These are phyloP conservation scores for Lasiosphaeria miniovina DNA, from an alignment of 495 filamentous ascomycete genomes.

Conservation along the genomic window DNA sequence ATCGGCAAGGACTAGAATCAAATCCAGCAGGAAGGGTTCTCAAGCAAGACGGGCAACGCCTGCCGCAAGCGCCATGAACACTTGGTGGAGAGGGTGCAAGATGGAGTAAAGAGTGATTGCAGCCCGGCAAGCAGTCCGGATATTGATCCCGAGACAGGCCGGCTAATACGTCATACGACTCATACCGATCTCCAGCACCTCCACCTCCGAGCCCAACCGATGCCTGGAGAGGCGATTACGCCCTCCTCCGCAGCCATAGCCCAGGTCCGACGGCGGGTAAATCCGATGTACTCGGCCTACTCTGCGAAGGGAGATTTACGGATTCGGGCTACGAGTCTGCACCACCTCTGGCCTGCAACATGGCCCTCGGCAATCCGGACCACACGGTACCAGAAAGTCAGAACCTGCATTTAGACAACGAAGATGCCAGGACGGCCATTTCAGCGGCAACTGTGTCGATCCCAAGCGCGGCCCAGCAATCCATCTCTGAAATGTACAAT, in stretches of 20 bases:
- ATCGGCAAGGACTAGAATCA: conserved; percentile 65
- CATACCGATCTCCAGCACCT: too few relatives aligned
- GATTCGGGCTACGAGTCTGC: conserved; percentile 1
- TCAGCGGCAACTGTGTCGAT: conserved; percentile 6
- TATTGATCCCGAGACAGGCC: too few relatives aligned
- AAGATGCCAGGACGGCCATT: conserved; percentile 6
- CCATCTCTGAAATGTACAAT: conserved; percentile 6
- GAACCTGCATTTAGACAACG: background rate
- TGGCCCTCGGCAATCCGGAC: background rate
- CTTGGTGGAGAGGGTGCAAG: conserved; percentile 50
- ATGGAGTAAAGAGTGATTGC: too few relatives aligned
- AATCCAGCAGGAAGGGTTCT: conserved; percentile 64
- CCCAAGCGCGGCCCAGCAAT: conserved; percentile 6
- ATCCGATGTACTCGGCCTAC: conserved; percentile 27
- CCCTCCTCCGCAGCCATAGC: background rate
- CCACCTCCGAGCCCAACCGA: too few relatives aligned
- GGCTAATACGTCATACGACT: too few relatives aligned
- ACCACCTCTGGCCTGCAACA: background rate
- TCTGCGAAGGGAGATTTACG: background rate
- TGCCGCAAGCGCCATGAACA: conserved; percentile 74
- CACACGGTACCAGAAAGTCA: background rate
- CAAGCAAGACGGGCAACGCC: conserved; percentile 67
- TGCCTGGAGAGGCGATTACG: too few relatives aligned
- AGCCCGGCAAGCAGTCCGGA: too few relatives aligned
- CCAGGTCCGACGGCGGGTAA: conserved; percentile 39